Conservation (phyloP, 345 rosid species). For the Turritis glabra region DNA sequence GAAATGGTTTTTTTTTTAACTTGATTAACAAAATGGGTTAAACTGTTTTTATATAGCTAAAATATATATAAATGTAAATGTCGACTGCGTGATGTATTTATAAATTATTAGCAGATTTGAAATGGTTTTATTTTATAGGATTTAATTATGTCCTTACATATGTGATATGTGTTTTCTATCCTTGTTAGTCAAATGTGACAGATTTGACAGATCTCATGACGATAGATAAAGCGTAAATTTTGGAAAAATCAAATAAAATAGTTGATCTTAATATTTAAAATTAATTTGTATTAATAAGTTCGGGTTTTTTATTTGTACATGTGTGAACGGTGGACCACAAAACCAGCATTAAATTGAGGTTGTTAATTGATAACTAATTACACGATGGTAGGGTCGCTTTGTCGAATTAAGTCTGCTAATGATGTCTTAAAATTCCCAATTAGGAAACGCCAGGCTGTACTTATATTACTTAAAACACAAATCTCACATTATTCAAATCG, state of each 20-base stretch:
- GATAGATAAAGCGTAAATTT: constrained; percentile 2
- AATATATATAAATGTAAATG: neutral
- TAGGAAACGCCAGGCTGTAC: constrained; percentile 9
- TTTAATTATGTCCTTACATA: no score
- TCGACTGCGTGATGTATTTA: neutral
- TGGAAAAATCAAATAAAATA: neutral
- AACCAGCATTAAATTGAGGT: constrained; percentile 26
- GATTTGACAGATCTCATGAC: constrained; percentile 28
- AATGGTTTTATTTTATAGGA: neutral
- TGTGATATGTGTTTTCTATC: neutral
- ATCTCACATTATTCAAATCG: neutral
- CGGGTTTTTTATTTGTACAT: neutral
- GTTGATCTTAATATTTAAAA: neutral
- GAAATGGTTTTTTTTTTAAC: no score
- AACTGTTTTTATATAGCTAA: neutral
- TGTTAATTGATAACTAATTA: neutral
- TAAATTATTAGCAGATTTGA: neutral
- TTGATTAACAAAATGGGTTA: no score
- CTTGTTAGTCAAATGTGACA: constrained; percentile 8
- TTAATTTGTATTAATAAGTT: neutral
- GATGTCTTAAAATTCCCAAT: neutral
- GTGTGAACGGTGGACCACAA: constrained; percentile 19
- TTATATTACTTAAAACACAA: neutral
- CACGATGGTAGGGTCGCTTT: neutral
- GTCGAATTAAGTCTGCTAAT: neutral